phyloP scores from a whole-genome alignment of 2,329 filamentous ascomycete species.

The Diaporthe aspalathi region DNA sequence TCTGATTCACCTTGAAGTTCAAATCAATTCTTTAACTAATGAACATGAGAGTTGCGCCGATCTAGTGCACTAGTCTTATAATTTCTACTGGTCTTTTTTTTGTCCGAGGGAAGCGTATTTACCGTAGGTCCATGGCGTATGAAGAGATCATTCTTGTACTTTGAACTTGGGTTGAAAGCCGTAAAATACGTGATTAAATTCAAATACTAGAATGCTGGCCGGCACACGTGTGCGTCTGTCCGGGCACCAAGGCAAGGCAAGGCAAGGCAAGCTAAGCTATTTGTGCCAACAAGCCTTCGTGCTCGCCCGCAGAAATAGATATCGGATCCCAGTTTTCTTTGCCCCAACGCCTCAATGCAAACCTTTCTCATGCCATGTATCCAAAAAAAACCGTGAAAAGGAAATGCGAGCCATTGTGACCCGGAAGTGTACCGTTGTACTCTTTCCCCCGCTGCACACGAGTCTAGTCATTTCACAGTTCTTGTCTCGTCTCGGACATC shows the following conservation, averaged over 20 bases:
- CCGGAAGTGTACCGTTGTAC: background rate
- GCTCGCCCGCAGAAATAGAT: background rate
- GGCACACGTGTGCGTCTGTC: background rate
- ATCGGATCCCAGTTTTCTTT: background rate
- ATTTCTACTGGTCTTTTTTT: no score
- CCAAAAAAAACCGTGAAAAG: background rate
- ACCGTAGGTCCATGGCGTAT: background rate
- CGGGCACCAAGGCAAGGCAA: background rate
- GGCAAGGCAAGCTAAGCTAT: no score
- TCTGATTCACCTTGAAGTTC: no score
- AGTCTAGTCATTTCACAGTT: background rate
- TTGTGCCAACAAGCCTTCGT: background rate
- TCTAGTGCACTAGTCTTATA: no score
- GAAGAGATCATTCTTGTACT: no score
- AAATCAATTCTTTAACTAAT: no score
- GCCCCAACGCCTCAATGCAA: conserved; percentile 14
- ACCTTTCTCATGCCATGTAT: background rate
- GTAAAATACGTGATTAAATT: background rate
- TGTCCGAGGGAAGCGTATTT: no score
- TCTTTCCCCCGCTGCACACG: background rate
- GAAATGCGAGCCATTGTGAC: background rate
- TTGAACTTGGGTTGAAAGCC: no score
- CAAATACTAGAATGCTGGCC: background rate
- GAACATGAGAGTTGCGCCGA: no score
- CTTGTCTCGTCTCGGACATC: conserved; percentile 27